Conservation (phyloP, 192 early-diverging fungal genomes). For the Dissophora globulifera region DNA sequence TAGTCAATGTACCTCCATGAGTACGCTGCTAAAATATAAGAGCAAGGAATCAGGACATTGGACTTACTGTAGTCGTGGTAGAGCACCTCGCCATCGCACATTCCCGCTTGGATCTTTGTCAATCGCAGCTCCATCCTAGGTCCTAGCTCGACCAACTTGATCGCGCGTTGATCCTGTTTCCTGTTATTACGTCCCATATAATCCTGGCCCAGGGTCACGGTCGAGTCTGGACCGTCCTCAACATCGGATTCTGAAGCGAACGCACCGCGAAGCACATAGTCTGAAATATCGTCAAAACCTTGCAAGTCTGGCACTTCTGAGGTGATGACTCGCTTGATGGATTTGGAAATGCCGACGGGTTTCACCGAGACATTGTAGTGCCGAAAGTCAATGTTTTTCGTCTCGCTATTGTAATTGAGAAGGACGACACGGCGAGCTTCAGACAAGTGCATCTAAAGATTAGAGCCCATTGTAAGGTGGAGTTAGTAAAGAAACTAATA, state of each 20-base stretch:
- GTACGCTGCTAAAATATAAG: no score
- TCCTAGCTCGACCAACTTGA: constrained; percentile 89
- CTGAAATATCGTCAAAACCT: constrained; percentile 88
- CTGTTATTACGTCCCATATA: constrained; percentile 81
- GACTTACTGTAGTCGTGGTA: constrained; percentile 83
- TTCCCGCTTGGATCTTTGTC: constrained; percentile 88
- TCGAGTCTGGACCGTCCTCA: constrained; percentile 90
- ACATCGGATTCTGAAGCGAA: constrained; percentile 88
- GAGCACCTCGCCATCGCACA: constrained; percentile 94
- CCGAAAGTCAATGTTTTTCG: constrained; percentile 88
- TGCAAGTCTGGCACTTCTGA: constrained; percentile 81
- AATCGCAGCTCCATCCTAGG: constrained; percentile 89
- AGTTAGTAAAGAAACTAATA: no score
- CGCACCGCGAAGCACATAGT: constrained; percentile 82
- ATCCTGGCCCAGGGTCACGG: constrained; percentile 85
- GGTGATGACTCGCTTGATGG: constrained; percentile 86
- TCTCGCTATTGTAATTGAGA: constrained; percentile 89
- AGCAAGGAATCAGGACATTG: no score
- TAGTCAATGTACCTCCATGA: no score
- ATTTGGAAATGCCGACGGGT: constrained; percentile 89
- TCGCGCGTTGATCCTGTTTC: constrained; percentile 83
- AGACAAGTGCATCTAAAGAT: constrained; percentile 81
- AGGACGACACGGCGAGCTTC: constrained; percentile 93
- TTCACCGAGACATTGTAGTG: constrained; percentile 93
- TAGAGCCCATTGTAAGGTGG: no score